Evolutionary conservation across 768 basidiomycete genomes (phyloP).

Genomic region (Agrocybe chaxingu): DNA sequence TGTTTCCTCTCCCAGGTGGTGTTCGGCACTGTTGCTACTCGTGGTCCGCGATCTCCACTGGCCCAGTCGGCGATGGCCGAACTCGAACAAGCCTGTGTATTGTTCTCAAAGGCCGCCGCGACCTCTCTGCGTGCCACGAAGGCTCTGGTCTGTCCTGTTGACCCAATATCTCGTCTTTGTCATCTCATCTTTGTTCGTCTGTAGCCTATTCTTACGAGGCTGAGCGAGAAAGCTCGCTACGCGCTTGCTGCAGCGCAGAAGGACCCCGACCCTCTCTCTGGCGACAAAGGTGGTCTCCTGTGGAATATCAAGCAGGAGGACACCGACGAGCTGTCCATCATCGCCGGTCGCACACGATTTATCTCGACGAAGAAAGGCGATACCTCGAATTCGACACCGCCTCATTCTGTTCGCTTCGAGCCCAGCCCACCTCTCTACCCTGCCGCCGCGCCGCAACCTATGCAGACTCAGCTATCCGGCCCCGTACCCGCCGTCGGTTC

Average conservation of each 20-base stretch:
- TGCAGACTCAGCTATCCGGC: background rate
- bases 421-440: conserved; percentile 12
- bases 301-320: conserved; percentile 55
- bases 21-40: conserved; percentile 76
- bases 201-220: conserved; percentile 56
- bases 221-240: conserved; percentile 65
- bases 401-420: conserved; percentile 11
- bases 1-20: conserved; percentile 46
- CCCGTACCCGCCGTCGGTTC: too few relatives aligned
- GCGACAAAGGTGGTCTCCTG: conserved; percentile 35
- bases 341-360: conserved; percentile 64
- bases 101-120: conserved; percentile 62
- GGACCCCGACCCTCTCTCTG: conserved; percentile 26
- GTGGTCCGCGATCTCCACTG: conserved; percentile 65
- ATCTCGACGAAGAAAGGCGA: conserved; percentile 43
- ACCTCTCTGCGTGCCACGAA: conserved; percentile 62
- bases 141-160: conserved; percentile 49
- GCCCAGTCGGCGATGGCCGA: conserved; percentile 69
- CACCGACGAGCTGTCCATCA: conserved; percentile 62
- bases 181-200: background rate
- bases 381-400: conserved; percentile 7
- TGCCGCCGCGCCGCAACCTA: background rate
- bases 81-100: conserved; percentile 60
- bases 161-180: background rate
- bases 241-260: conserved; percentile 44